phyloP scores from a whole-genome alignment of 345 rosid species.

The Mercurialis annua region DNA sequence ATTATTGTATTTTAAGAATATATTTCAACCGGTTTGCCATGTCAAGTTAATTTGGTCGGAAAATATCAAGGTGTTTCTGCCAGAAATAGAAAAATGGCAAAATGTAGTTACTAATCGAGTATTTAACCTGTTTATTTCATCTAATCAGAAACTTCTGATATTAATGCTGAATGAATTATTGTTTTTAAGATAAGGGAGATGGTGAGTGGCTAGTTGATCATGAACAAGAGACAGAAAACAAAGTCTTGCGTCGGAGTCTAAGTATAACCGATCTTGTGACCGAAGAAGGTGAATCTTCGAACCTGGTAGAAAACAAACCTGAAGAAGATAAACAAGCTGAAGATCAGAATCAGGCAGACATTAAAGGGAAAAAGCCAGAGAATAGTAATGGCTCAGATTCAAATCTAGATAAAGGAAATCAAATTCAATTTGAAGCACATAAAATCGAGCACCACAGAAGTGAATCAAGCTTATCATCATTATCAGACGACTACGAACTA shows the following conservation, averaged over 20 bases:
- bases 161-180: neutral
- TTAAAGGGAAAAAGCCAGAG: conserved; percentile 11
- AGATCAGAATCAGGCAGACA: neutral
- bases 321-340: conserved; percentile 13
- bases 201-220: conserved; percentile 32
- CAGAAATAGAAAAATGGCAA: no score
- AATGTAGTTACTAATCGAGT: no score
- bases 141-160: neutral
- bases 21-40: no score
- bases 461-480: conserved; percentile 30
- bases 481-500: conserved; percentile 31
- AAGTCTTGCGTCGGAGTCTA: conserved; percentile 6
- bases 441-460: conserved; percentile 32
- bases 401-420: conserved; percentile 25
- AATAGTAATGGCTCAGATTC: conserved; percentile 17
- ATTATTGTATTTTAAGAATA: no score
- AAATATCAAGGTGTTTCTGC: no score
- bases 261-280: conserved; percentile 29
- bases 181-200: conserved; percentile 38
- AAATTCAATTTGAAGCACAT: conserved; percentile 32
- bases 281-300: conserved; percentile 23
- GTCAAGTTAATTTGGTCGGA: no score
- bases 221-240: conserved; percentile 18
- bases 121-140: neutral
- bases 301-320: conserved; percentile 3